Evolutionary conservation across 1,139 yeast species (phyloP), one percentile per base, ranked within the genome.

Genomic region (Hemisphaericaspora lyxosophila): DNA sequence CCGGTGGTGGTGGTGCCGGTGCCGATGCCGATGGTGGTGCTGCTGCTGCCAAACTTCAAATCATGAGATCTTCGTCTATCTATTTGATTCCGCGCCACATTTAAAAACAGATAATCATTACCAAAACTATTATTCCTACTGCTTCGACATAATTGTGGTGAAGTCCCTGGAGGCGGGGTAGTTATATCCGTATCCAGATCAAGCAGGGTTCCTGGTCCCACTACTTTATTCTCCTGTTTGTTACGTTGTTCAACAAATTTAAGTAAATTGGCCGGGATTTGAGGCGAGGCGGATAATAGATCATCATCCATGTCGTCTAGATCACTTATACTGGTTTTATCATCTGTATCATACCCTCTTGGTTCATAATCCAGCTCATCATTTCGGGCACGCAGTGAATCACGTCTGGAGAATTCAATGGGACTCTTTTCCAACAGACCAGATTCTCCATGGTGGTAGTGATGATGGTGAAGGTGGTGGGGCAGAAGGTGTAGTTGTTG

Each of bases 241-340:
- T 15, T 28, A 29, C 80, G 56, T 48, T 65, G 62, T 48, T 80
- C 85, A 9, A 75, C 85, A 45, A 80, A 59, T 47, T 75, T 71
- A 36, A 81, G 54, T 18, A 81, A 59, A 36, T 78, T 77, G 29
- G 76, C 78, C 0, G 87, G 87, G 4, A 81, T 80, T 49, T 81
- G 85, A 0, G 87, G 87, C 3, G 85, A 80, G 1, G 80, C 81
- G 0, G 82, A 75, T 19, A 80, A 57, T 25, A 78, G 54, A 20
- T 72, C 78, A 37, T 75, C 81, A 42, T 74, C 80, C 41, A 68
- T 51, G 28, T 70, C 75, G 38, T 72, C 76, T 35, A 70, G 76
- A 42, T 68, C 71, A 13, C 63, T 52, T 37, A 55, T 50, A 23
- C 47, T 49, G 11, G 41, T 42, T 9, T 45, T 57, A 20, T 46